These are phyloP conservation scores for Alternaria sp. DNA, from an alignment of 2,329 filamentous ascomycete genomes.

Conservation along the genomic window DNA sequence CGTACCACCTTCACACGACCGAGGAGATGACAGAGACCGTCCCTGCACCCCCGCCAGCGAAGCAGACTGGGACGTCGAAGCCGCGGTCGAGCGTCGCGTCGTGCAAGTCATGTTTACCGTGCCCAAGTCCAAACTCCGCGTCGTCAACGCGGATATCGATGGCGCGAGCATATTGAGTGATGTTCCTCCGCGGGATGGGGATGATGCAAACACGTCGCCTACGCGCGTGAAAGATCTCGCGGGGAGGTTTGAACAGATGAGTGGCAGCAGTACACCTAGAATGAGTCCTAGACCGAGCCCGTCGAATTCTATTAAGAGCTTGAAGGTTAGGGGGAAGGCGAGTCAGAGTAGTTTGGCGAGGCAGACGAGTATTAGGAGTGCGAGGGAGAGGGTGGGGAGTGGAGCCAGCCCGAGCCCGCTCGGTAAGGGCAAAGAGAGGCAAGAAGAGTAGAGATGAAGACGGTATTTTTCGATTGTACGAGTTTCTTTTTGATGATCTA, in stretches of 20 bases:
- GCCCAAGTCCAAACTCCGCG: constrained; percentile 80
- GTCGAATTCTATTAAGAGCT: constrained; percentile 26
- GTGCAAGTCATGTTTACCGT: constrained; percentile 85
- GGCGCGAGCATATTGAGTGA: constrained; percentile 32
- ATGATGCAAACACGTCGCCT: constrained; percentile 12
- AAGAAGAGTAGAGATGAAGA: neutral
- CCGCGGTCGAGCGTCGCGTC: constrained; percentile 53
- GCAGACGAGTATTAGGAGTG: constrained; percentile 5
- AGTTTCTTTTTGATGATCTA: neutral
- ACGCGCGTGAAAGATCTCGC: constrained; percentile 39
- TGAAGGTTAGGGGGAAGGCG: constrained; percentile 32
- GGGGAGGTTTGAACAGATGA: constrained; percentile 38
- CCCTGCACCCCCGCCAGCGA: constrained; percentile 46
- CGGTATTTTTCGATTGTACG: neutral
- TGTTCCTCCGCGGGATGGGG: constrained; percentile 18
- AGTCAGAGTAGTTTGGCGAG: constrained; percentile 21
- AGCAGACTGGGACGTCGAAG: constrained; percentile 59
- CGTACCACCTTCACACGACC: neutral
- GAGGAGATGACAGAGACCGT: constrained; percentile 13
- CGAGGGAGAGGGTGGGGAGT: neutral
- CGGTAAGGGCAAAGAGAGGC: constrained; percentile 3
- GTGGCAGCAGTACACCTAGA: neutral
- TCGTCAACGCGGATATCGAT: constrained; percentile 71
- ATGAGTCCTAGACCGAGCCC: constrained; percentile 25
- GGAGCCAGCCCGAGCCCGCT: neutral